Base-by-base conservation (phyloP, 2,329 filamentous ascomycete genomes). In the Penicillium sp. region DNA sequence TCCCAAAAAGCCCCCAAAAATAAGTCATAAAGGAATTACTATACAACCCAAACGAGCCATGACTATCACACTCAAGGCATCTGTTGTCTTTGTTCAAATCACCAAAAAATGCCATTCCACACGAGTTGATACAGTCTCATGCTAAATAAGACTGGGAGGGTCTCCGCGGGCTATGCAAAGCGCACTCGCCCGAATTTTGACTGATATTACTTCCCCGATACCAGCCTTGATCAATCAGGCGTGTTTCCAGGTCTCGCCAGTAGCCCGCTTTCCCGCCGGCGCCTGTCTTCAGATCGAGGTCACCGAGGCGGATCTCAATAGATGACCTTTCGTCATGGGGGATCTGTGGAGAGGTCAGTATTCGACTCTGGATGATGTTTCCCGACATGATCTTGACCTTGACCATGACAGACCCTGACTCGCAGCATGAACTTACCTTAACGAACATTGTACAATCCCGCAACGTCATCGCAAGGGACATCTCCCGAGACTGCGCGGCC, bases 381-480 rank as follows among this genome's bases (percentile, higher is more conserved):
- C 19, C 4, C 12, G 32, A 35, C 33, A 37, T 10, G 5, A 13
- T 34, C 4, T 15, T 29, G 2, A 21, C 21, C 1, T 29, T 41
- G 17, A 6, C 26, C 5, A 28, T n/a, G 7, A 29, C 1, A 15
- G 21, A 1, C 10, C 26, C 17, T 15, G 7, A 6, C 4, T 42
- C 10, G 13, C 2, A 34, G 31, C 34, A 7, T 40, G 19, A 43
- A 54, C 63, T 43, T 61, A 88, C 76, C 60, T 80, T 79, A 35
- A 88, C 72, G 61, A 84, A 89, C 59, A 87, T 78, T 3, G 85
- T 87, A 65, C 87, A 89, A 71, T 93, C 87, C 43, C 87, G 75
- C 56, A 93, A 66, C 3, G 87, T 90, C 87, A 91, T 91, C 49
- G 85, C 85, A 6, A 87, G 72, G 12, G 79, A 76, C 53, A 86